Base-by-base conservation (phyloP, 495 filamentous ascomycete species). In the Diplogelasinospora grovesii region DNA sequence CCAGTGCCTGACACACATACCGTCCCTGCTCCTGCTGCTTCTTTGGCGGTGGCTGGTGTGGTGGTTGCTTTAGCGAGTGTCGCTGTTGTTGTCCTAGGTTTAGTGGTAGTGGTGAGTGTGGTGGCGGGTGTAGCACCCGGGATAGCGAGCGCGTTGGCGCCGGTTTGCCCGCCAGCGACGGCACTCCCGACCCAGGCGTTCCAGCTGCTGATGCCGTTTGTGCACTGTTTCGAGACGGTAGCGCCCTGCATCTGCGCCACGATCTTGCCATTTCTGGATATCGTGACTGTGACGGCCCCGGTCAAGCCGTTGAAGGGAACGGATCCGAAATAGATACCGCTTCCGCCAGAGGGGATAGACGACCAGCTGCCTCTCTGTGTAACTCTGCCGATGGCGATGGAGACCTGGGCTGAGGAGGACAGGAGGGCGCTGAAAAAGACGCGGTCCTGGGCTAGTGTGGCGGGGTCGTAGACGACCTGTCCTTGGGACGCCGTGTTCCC, bases 311-410 rank as follows among this genome's bases (percentile, higher is more conserved):
- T 54, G 49, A 78, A 73, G 0, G 65, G 52, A 4, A 74, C 58
- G 41, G 71, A 40, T 15, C 50, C 50, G 41, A 75, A 63, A 42
- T 77, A 75, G 32, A 80, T 53, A 0, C 69, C 76, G 5, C 59
- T 57, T 8, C 58, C 60, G 35, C 41, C 42, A 8, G 51, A 43
- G 5, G 60, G 52, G 8, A 26, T 45, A 0, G 53, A 60, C 1
- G 60, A 39, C 29, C 69, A 49, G 4, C 3, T 60, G 20, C 60
- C 59, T 4, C 11, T 7, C 22, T 30, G 27, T 2, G 15, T 9
- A 4, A 25, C 13, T n/a, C 50, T 46, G 35, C 46, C 46, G 22
- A 49, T 40, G 28, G 18, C 43, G 10, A 49, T 43, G 4, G 33
- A 31, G 22, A 53, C 45, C 5, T 22, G 4, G 9, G 22, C 36